Evolutionary conservation across 805 yeast genomes (phyloP), one percentile per base, ranked within the genome.

Genomic region (Sungouiozyma intestinalis): DNA sequence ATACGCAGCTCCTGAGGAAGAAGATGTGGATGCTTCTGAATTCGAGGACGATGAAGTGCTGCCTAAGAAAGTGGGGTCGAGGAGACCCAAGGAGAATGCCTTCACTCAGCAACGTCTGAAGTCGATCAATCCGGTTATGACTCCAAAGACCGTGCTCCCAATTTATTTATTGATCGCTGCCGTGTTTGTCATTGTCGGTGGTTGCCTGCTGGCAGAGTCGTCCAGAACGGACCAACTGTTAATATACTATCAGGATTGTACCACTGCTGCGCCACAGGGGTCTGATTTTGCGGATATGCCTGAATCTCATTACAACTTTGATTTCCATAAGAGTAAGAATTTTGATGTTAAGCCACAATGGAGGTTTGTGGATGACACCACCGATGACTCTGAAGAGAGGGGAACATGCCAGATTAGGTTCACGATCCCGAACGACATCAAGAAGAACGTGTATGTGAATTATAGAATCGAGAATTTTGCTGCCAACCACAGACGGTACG

Each of bases 401-500:
- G 74, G 73, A 27, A 69, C 72, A 2, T 90, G 98, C 61, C 65
- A 71, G n/a, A 58, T 90, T 38, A 76, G 80, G 55, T 88, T 90
- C 64, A 72, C 74, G 21, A 65, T 85, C 17, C 94, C 95, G 15
- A 67, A 67, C 39, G 80, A 77, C 43, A 72, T 92, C 58, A 73
- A 79, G 27, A 76, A 84, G 3, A 88, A 94, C 2, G 68, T 87
- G 13, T 86, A 70, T 55, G 55, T 86, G 51, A 85, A 85, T 63
- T 90, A 90, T 67, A 75, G 79, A 53, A 65, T 90, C 52, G 87
- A 95, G 42, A 86, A 86, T 57, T 92, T 90, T 62, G 84, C 76
- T 62, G 96, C 94, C 53, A 90, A 90, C 62, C 98, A 90, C 65
- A 78, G 98, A 54, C 85, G 94, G 54, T 92, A 84, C 60, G 97